Percentiles rank a stretch among this genome's conserved stretches.
These are phyloP conservation scores for Circinella umbellata DNA, from an alignment of 371 early-diverging fungal genomes.

Conservation along the genomic window DNA sequence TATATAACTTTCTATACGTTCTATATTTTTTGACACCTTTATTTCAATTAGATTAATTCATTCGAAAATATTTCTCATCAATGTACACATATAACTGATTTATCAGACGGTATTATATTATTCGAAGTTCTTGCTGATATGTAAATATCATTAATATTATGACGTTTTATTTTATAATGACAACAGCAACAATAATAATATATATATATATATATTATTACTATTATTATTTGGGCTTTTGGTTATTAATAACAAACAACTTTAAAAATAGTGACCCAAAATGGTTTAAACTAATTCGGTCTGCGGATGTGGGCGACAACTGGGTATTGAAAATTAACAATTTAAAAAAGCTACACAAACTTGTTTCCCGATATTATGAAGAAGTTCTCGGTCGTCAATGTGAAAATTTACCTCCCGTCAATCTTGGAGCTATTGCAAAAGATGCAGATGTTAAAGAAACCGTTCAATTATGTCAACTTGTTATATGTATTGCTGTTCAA, in stretches of 20 bases:
- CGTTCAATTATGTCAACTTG: slow-evolving; percentile 79
- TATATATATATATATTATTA: neutral
- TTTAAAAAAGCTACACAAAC: slow-evolving; percentile 84
- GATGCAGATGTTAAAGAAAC: slow-evolving; percentile 73
- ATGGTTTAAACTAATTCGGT: slow-evolving; percentile 85
- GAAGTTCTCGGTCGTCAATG: slow-evolving; percentile 71
- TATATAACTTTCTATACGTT: neutral
- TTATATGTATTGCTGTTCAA: slow-evolving; percentile 86
- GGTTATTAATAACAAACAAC: neutral
- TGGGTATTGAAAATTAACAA: slow-evolving; percentile 94
- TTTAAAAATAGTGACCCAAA: slow-evolving; percentile 69
- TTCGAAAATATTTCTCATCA: slow-evolving; percentile 69
- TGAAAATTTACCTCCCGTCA: slow-evolving; percentile 61
- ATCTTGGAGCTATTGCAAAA: slow-evolving; percentile 84
- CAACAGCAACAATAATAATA: neutral
- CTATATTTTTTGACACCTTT: neutral
- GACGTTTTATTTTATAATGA: neutral
- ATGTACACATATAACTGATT: slow-evolving; percentile 67
- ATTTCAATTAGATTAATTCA: slow-evolving; percentile 67
- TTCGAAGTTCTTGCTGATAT: slow-evolving; percentile 85
- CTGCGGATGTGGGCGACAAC: slow-evolving; percentile 83
- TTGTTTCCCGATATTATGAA: slow-evolving; percentile 84
- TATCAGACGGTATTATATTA: slow-evolving; percentile 80
- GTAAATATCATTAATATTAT: slow-evolving; percentile 54
- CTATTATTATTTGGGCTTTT: neutral